Evolutionary conservation across 2,329 filamentous ascomycete genomes (phyloP).

Genomic region (Aschersonia sp.): DNA sequence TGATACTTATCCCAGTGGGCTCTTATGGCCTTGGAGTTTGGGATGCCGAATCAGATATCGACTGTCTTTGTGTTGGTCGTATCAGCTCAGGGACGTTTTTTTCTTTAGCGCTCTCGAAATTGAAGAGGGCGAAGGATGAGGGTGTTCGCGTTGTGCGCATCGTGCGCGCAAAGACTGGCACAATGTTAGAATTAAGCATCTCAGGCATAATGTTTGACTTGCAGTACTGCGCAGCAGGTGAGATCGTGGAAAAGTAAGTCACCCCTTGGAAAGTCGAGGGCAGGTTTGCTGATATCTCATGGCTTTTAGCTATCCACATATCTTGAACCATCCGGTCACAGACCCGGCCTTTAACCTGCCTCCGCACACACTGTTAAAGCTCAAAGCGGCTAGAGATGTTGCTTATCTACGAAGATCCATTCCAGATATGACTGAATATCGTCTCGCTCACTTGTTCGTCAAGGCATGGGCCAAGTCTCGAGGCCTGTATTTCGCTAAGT

Average conservation of each 20-base stretch:
- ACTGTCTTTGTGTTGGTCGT: conserved; percentile 50
- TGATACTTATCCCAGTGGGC: conserved; percentile 47
- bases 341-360: conserved; percentile 42
- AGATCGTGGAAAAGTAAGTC: conserved; percentile 32
- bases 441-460: conserved; percentile 42
- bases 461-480: conserved; percentile 46
- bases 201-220: conserved; percentile 44
- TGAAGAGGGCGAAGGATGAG: conserved; percentile 28
- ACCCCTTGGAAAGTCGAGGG: neutral
- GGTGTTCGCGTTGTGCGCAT: conserved; percentile 38
- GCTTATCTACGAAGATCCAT: conserved; percentile 44
- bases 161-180: conserved; percentile 43
- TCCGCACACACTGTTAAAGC: conserved; percentile 39
- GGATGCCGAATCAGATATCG: conserved; percentile 45
- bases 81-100: conserved; percentile 49
- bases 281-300: neutral
- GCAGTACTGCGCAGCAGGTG: conserved; percentile 48
- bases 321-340: conserved; percentile 29
- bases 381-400: conserved; percentile 50
- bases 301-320: conserved; percentile 25
- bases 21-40: conserved; percentile 51
- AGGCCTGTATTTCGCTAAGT: conserved; percentile 50
- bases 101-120: conserved; percentile 36
- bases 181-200: conserved; percentile 50
- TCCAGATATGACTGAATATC: conserved; percentile 43